Percentiles rank a stretch among this genome's conserved stretches.
Conservation (phyloP, 805 yeast species). For the Wickerhamiella azyma region DNA sequence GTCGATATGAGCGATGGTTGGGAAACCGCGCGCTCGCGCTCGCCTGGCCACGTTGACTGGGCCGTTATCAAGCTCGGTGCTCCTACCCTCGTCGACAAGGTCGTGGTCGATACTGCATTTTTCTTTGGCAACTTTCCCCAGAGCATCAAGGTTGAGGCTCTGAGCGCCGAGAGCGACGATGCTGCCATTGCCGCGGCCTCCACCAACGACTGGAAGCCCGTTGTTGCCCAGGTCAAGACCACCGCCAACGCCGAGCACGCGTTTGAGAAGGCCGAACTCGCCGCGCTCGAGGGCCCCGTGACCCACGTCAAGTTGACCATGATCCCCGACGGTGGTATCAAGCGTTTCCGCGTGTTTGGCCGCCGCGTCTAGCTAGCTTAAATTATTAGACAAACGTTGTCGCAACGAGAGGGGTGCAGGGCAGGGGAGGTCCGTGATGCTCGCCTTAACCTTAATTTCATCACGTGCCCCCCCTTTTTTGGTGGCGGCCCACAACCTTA, state of each 20-base stretch:
- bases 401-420: too few species aligned
- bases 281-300: slow-evolving; percentile 23
- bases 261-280: slow-evolving; percentile 26
- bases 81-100: slow-evolving; percentile 37
- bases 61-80: slow-evolving; percentile 71
- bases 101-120: slow-evolving; percentile 83
- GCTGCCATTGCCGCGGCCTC: slow-evolving; percentile 31
- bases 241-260: slow-evolving; percentile 74
- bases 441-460: background rate
- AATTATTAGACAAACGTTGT: too few species aligned
- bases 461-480: background rate
- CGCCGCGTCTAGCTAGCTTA: slow-evolving; percentile 17
- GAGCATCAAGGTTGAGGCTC: slow-evolving; percentile 53
- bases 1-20: slow-evolving; percentile 96
- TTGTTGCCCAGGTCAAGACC: slow-evolving; percentile 60
- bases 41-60: slow-evolving; percentile 82
- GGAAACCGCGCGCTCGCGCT: slow-evolving; percentile 88
- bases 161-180: slow-evolving; percentile 26
- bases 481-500: too few species aligned
- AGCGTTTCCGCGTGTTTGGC: slow-evolving; percentile 78
- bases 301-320: slow-evolving; percentile 70
- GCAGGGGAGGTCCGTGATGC: too few species aligned
- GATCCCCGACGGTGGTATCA: slow-evolving; percentile 95
- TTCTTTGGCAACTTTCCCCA: slow-evolving; percentile 94
- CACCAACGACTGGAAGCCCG: slow-evolving; percentile 38